Evolutionary conservation across 306 rosid genomes (phyloP).

Genomic region (Senna tora): DNA sequence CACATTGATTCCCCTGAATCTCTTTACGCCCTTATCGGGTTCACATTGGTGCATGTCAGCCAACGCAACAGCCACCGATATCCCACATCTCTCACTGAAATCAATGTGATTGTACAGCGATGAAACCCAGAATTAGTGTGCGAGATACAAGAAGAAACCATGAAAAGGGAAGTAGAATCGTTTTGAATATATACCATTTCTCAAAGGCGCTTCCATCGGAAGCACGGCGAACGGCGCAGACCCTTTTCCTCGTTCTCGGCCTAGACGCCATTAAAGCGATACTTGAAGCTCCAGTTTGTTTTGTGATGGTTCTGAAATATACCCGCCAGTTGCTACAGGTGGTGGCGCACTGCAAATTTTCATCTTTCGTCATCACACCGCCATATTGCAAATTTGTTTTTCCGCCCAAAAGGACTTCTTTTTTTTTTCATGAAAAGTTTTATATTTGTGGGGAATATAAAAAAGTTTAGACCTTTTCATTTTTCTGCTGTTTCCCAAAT

Average conservation of each 20-base stretch:
- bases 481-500: slow-evolving; percentile 4
- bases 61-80: slow-evolving; percentile 53
- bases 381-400: slow-evolving; percentile 1
- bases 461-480: neutral
- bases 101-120: neutral
- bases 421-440: neutral
- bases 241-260: slow-evolving; percentile 54
- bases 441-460: neutral
- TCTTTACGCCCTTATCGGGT: slow-evolving; percentile 41
- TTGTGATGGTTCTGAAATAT: neutral
- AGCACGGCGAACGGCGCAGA: slow-evolving; percentile 50
- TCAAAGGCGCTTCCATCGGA: slow-evolving; percentile 65
- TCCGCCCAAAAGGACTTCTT: neutral
- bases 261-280: slow-evolving; percentile 40
- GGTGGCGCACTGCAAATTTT: slow-evolving; percentile 15
- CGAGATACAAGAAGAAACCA: slow-evolving; percentile 1
- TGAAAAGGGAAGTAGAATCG: neutral
- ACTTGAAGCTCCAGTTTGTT: slow-evolving; percentile 33
- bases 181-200: slow-evolving; percentile 46
- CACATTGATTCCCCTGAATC: slow-evolving; percentile 43
- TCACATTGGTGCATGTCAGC: slow-evolving; percentile 64
- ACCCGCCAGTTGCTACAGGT: neutral
- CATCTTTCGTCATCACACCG: neutral
- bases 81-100: slow-evolving; percentile 51
- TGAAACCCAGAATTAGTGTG: neutral